Percentiles rank a stretch among this genome's conserved stretches.
Evolutionary conservation across 441 rosid species (phyloP).

Genomic region (Syzygium syzygioides): DNA sequence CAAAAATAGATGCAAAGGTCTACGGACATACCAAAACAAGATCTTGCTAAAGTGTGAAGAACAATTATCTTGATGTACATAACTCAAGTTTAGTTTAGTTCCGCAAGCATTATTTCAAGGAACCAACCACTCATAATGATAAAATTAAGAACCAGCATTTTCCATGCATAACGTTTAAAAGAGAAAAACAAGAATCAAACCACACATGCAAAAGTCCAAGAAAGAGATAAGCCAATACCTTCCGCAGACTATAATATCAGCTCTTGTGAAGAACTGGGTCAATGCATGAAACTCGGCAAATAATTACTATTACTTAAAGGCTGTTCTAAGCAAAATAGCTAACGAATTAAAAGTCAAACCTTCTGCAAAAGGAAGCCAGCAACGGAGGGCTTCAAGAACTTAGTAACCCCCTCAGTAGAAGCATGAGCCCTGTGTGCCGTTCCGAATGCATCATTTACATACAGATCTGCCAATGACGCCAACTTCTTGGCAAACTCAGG

Average conservation of each 20-base stretch:
- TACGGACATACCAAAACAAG: not conserved
- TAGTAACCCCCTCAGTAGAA: constrained; percentile 90
- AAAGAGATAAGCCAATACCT: not conserved
- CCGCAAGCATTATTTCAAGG: not conserved
- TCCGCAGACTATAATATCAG: not conserved
- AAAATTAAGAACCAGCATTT: not conserved
- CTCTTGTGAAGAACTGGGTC: not conserved
- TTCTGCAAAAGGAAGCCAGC: constrained; percentile 95
- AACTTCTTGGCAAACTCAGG: constrained; percentile 93
- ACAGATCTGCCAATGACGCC: constrained; percentile 80
- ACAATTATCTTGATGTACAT: not conserved
- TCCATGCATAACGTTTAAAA: not conserved
- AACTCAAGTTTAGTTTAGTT: not conserved
- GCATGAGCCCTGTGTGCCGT: constrained; percentile 97
- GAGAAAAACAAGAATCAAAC: not conserved
- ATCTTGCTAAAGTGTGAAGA: not conserved
- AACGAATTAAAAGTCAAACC: constrained; percentile 26
- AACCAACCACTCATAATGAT: not conserved
- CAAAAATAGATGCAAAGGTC: not conserved
- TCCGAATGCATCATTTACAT: constrained; percentile 92
- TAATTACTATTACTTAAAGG: not conserved
- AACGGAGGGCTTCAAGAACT: constrained; percentile 88
- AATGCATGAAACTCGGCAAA: not conserved
- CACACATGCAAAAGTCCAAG: not conserved
- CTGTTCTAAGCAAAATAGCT: not conserved